Evolutionary conservation across 345 rosid genomes (phyloP), one percentile per base, ranked within the genome.

Genomic region (Rhizophora apiculata): DNA sequence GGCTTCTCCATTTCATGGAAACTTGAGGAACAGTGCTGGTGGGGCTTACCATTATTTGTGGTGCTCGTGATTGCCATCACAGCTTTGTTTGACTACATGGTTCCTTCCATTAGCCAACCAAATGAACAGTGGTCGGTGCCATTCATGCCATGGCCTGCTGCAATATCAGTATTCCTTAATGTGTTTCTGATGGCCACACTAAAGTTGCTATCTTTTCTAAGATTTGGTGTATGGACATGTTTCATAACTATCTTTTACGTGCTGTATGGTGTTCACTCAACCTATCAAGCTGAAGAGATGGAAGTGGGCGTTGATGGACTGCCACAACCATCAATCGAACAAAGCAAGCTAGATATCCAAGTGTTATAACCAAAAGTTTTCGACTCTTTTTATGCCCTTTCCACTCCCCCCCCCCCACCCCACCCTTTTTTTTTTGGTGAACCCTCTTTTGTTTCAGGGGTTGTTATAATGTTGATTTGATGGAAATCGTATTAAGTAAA

Each of bases 101-200:
- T 73, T 20, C 82, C 87, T 16, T 68, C 54, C 36, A 9, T 39
- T 36, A 5, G 66, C 27, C 75, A 62, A 55, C 36, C 81, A 19
- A 69, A 59, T 36, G 81, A 79, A 31, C 76, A 54, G 65, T 93
- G 96, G 98, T 82, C 90, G 0, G 96, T 93, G 39, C 97, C 98
- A 6, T 68, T 87, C 57, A 93, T 93, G 98, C 98, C 98, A 13
- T 93, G 97, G 97, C 96, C 94, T 3, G 92, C 97, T 0, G 92
- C 87, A 2, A 62, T 82, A 3, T 91, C 97, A 0, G 84, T 87
- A 72, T 86, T 88, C 82, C 88, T 93, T 9, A 93, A 87, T 66
- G 82, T 89, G 29, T 87, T 93, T 76, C 92, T 93, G 13, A 81
- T 84, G 85, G 79, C 88, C 32, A 87, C 91, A 6, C 73, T 93